Percentiles rank a stretch among this genome's conserved stretches.
Conservation (phyloP, 2,329 filamentous ascomycete genomes). For the Sclerotinia sclerotiorum region DNA sequence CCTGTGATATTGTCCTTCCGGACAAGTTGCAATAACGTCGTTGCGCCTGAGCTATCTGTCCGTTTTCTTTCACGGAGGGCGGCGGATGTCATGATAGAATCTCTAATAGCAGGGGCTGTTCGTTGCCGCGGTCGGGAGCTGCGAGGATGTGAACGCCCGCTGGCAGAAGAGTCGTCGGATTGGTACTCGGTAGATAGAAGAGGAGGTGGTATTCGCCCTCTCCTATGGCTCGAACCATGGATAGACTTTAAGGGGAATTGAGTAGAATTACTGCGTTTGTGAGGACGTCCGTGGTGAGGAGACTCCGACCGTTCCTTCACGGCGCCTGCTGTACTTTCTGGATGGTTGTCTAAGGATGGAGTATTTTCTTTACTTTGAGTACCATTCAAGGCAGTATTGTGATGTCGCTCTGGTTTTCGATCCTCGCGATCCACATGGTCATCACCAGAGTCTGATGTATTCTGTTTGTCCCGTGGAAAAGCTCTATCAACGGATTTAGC, state of each 20-base stretch:
- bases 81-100: slow-evolving; percentile 63
- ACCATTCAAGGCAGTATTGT: slow-evolving; percentile 34
- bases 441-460: slow-evolving; percentile 39
- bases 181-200: slow-evolving; percentile 63
- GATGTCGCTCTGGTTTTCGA: slow-evolving; percentile 31
- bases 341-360: slow-evolving; percentile 27
- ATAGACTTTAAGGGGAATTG: slow-evolving; percentile 57
- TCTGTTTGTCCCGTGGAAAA: slow-evolving; percentile 45
- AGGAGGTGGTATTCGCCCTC: slow-evolving; percentile 60
- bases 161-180: slow-evolving; percentile 65
- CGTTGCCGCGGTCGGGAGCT: slow-evolving; percentile 58
- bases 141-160: slow-evolving; percentile 59
- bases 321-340: slow-evolving; percentile 17
- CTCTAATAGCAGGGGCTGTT: slow-evolving; percentile 55
- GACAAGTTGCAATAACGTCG: slow-evolving; percentile 83
- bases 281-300: slow-evolving; percentile 54
- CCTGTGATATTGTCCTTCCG: slow-evolving; percentile 76
- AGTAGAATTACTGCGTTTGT: slow-evolving; percentile 64
- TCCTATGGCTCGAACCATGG: slow-evolving; percentile 59
- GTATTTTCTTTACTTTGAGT: slow-evolving; percentile 31
- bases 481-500: slow-evolving; percentile 44
- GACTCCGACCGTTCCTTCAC: slow-evolving; percentile 52
- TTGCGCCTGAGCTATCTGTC: slow-evolving; percentile 89
- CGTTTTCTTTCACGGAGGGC: slow-evolving; percentile 76
- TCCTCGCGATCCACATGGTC: slow-evolving; percentile 33